These are phyloP conservation scores for Phytophthora tubulina DNA, from an alignment of 352 stramenopile species.

Conservation along the genomic window DNA sequence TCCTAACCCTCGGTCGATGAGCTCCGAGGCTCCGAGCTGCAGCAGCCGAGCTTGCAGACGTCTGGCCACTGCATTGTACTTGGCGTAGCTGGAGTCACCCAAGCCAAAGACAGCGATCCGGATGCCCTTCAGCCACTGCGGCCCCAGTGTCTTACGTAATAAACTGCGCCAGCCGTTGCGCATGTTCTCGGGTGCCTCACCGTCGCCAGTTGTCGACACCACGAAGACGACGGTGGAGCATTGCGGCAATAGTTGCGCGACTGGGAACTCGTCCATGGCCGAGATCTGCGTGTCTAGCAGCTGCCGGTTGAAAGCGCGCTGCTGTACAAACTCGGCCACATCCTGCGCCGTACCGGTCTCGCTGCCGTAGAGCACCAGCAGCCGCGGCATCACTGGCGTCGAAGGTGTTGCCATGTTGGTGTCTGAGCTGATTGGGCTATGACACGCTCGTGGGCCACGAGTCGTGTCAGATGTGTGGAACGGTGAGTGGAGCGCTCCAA, in stretches of 20 bases:
- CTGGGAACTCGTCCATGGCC: constrained; percentile 78
- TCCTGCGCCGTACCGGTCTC: constrained; percentile 92
- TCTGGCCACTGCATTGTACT: constrained; percentile 93
- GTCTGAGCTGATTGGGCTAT: constrained; percentile 21
- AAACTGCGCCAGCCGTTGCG: constrained; percentile 83
- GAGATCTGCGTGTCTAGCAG: constrained; percentile 61
- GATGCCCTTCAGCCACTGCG: constrained; percentile 73
- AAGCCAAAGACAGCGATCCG: constrained; percentile 92
- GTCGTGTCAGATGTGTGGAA: neutral
- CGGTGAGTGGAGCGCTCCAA: neutral
- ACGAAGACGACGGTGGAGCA: constrained; percentile 89
- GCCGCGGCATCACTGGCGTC: constrained; percentile 38
- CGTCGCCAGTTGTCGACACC: constrained; percentile 92
- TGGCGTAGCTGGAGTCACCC: constrained; percentile 93
- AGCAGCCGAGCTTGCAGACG: constrained; percentile 86
- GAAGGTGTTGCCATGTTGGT: constrained; percentile 14
- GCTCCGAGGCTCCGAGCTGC: constrained; percentile 84
- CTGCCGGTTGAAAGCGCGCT: constrained; percentile 67
- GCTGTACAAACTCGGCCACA: constrained; percentile 81
- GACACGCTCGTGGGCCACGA: neutral
- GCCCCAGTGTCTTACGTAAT: constrained; percentile 82
- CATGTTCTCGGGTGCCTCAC: constrained; percentile 94
- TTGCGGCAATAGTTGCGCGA: constrained; percentile 56
- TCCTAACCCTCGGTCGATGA: constrained; percentile 81
- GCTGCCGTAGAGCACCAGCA: constrained; percentile 92